phyloP scores from a whole-genome alignment of 176 grass and related monocot genomes.

The Chloris gayana region DNA sequence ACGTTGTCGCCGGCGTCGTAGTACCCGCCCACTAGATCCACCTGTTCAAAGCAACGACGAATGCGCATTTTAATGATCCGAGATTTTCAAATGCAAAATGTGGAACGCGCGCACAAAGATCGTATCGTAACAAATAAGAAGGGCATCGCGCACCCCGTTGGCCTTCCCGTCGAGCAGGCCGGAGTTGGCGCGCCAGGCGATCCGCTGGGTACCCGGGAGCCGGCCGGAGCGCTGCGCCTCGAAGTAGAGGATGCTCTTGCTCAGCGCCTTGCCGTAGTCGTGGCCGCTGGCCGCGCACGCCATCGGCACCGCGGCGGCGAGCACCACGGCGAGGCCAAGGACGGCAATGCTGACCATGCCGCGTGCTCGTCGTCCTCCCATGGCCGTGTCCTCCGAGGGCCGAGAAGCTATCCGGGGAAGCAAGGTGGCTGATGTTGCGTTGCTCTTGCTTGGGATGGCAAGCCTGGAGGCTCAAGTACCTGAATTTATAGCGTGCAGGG shows the following conservation, averaged over 20 bases:
- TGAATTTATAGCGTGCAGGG: conserved; percentile 37
- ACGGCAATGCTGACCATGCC: background rate
- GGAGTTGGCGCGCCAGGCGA: conserved; percentile 75
- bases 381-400: conserved; percentile 16
- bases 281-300: conserved; percentile 43
- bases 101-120: background rate
- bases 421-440: background rate
- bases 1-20: conserved; percentile 98
- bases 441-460: conserved; percentile 16
- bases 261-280: conserved; percentile 76
- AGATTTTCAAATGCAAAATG: background rate
- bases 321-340: conserved; percentile 13
- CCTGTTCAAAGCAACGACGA: conserved; percentile 23
- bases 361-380: background rate
- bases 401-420: conserved; percentile 1
- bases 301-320: conserved; percentile 39
- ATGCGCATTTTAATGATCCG: background rate
- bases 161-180: conserved; percentile 80
- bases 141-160: conserved; percentile 55
- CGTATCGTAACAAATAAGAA: background rate
- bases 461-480: background rate
- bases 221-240: conserved; percentile 87
- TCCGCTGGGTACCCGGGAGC: conserved; percentile 69
- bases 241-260: conserved; percentile 93
- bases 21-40: conserved; percentile 86